Evolutionary conservation across 2,329 filamentous ascomycete species (phyloP).

Genomic region (Apiospora hydei): DNA sequence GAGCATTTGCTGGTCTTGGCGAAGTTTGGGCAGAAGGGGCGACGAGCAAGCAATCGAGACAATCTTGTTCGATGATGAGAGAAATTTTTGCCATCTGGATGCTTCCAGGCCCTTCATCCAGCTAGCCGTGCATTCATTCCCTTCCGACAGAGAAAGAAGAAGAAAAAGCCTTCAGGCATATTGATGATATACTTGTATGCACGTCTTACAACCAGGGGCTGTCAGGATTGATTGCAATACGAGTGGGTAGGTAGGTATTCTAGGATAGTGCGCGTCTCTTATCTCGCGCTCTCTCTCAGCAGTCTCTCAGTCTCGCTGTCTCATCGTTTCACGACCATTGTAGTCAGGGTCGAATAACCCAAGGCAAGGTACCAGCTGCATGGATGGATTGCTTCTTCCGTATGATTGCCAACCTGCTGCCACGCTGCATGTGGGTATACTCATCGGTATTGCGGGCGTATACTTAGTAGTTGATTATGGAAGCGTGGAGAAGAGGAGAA

Average conservation of each 20-base stretch:
- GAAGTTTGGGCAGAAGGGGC: slow-evolving; percentile 13
- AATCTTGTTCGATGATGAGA: slow-evolving; percentile 21
- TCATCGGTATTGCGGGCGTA: slow-evolving; percentile 2
- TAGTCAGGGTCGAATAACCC: slow-evolving; percentile 6
- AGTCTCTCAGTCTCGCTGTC: not conserved
- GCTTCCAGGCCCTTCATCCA: slow-evolving; percentile 16
- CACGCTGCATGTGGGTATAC: slow-evolving; percentile 19
- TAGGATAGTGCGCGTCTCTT: not conserved
- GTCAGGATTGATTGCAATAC: not conserved
- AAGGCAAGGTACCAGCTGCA: slow-evolving; percentile 18
- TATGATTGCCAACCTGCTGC: slow-evolving; percentile 7
- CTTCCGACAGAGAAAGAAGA: not conserved
- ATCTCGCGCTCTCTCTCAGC: not conserved
- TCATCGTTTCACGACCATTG: not conserved
- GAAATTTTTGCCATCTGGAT: slow-evolving; percentile 25
- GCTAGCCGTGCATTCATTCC: not conserved
- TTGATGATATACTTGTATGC: not conserved
- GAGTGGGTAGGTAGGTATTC: not conserved
- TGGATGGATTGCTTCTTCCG: slow-evolving; percentile 8
- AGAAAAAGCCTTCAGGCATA: not conserved
- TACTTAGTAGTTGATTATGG: not conserved
- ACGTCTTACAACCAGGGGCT: slow-evolving; percentile 2
- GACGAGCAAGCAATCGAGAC: slow-evolving; percentile 19
- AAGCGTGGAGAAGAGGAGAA: slow-evolving; percentile 5
- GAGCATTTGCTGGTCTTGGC: slow-evolving; percentile 23